Conservation (phyloP, 2,329 filamentous ascomycete species). For the Diplodia seriata region DNA sequence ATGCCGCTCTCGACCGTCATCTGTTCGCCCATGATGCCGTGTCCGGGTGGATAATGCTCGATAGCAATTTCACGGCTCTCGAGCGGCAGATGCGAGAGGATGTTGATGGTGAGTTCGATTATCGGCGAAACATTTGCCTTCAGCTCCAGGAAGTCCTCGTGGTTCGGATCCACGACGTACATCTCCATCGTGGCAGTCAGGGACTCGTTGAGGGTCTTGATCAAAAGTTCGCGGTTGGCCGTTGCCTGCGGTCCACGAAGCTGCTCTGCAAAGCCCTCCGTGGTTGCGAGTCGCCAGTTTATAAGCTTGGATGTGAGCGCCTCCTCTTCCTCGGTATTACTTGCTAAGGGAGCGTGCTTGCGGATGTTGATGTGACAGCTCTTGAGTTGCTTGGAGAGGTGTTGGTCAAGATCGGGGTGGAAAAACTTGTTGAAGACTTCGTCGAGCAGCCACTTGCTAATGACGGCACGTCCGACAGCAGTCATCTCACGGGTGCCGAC, state of each 20-base stretch:
- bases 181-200: conserved; percentile 75
- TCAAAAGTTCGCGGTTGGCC: conserved; percentile 68
- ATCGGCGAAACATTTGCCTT: conserved; percentile 91
- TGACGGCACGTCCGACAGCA: conserved; percentile 85
- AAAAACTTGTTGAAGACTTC: conserved; percentile 92
- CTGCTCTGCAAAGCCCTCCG: conserved; percentile 82
- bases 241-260: conserved; percentile 70
- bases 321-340: conserved; percentile 85
- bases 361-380: conserved; percentile 87
- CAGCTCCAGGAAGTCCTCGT: conserved; percentile 66
- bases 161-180: conserved; percentile 77
- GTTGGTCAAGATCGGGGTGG: conserved; percentile 82
- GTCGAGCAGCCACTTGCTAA: conserved; percentile 88
- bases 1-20: conserved; percentile 82
- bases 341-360: conserved; percentile 73
- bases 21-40: conserved; percentile 70
- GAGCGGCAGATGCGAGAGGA: conserved; percentile 83
- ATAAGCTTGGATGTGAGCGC: conserved; percentile 86
- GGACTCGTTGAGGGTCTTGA: conserved; percentile 66
- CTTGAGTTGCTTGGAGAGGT: conserved; percentile 80
- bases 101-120: conserved; percentile 84
- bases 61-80: conserved; percentile 92
- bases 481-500: conserved; percentile 98
- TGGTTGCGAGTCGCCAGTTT: conserved; percentile 89
- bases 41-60: conserved; percentile 81